Percentiles rank a stretch among this genome's conserved stretches.
phyloP scores from a whole-genome alignment of 176 grass and related monocot species.

The Aegilops umbellulata region DNA sequence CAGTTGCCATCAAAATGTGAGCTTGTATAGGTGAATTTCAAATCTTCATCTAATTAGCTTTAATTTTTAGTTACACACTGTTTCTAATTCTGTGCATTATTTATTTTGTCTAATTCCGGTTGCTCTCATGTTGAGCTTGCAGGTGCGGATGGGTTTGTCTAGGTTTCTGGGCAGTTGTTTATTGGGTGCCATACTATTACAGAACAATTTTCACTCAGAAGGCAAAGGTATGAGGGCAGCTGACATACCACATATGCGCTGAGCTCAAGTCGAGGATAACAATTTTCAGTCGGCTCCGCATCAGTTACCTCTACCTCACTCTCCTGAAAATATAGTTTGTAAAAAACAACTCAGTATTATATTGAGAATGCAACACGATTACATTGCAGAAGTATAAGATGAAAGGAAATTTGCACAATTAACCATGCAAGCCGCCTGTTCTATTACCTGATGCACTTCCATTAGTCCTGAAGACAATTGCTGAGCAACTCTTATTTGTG shows the following conservation, averaged over 20 bases:
- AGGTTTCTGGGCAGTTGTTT: too few relatives aligned
- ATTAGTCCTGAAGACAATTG: conserved; percentile 90
- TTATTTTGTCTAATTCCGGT: too few relatives aligned
- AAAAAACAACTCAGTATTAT: not conserved
- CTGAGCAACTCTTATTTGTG: conserved; percentile 89
- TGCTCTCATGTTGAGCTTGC: too few relatives aligned
- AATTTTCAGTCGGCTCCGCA: conserved; percentile 59
- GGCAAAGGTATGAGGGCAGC: not conserved
- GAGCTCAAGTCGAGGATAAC: conserved; percentile 82
- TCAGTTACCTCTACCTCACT: conserved; percentile 51
- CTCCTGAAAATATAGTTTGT: conserved; percentile 53
- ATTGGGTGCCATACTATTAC: too few relatives aligned
- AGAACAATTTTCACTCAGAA: not conserved
- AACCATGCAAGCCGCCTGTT: not conserved
- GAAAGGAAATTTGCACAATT: not conserved
- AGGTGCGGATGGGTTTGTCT: too few relatives aligned
- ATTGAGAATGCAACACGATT: not conserved
- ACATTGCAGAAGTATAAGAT: not conserved
- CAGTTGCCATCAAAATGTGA: too few relatives aligned
- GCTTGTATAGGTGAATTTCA: too few relatives aligned
- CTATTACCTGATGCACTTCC: conserved; percentile 83
- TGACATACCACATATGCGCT: conserved; percentile 74
- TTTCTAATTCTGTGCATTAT: too few relatives aligned
- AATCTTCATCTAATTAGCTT: too few relatives aligned
- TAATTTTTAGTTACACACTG: too few relatives aligned